Base-by-base conservation (phyloP, 176 grass and related monocot genomes). In the Triticum monococcum region DNA sequence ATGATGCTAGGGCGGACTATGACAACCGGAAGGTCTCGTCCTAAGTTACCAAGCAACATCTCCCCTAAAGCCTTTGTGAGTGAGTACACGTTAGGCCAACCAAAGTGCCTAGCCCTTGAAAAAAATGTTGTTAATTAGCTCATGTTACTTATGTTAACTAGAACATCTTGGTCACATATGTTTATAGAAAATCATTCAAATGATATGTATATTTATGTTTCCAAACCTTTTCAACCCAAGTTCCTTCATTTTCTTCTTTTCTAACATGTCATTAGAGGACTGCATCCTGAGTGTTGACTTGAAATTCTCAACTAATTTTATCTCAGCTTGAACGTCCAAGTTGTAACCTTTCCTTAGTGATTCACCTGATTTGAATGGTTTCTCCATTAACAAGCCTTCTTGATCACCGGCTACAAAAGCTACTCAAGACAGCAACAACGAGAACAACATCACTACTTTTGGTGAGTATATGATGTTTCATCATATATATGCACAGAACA, bases 381-480 rank as follows among this genome's bases (percentile, higher is more conserved):
- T 93, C 84, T 93, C 91, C 52, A 87, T 52, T 38, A 93, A 67
- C 20, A 90, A 69, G 13, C 91, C 91, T 81, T 85, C 80, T 84
- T 80, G 68, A 33, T 86, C 80, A n/a, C 90, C 72, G 68, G 90
- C 83, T 28, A 87, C 87, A 76, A 84, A 92, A 38, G 90, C 87
- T 89, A 30, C 46, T 65, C 25, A 30, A 30, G 24, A 65, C 5
- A 31, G 4, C 5, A 26, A 50, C 13, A 50, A 50, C 41, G 12
- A 43, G 10, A 3, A 12, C 41, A 43, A 43, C 41, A 43, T 12
- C 41, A 43, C 9, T 50, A 50, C 12, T 14, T 43, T 14, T 14
- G 14, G 46, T 50, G 12, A 50, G 46, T 50, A 50, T 14, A 16
- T 50, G 12, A 43, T 43, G 41, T 43, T 43, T 43, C 41, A 43